Evolutionary conservation across 441 rosid species (phyloP), one percentile per base, ranked within the genome.

Genomic region (Populus hybrid): DNA sequence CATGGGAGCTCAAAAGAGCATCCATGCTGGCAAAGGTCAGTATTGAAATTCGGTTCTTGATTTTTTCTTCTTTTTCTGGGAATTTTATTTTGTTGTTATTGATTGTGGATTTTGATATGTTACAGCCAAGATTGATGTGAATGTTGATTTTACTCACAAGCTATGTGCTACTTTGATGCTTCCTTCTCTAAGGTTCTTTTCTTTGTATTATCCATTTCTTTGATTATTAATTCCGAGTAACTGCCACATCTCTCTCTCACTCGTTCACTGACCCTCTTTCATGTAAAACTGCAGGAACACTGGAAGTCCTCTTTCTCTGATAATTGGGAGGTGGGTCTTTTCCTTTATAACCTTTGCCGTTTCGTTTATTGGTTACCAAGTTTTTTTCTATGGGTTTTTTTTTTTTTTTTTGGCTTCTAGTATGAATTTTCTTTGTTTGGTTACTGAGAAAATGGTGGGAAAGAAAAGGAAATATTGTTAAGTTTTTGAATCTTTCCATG

Each of bases 111-210:
- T 23, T 35, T 36, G n/a, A 67, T 64, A 30, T 67, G 79, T 68
- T 19, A 40, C 93, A 95, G 98, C 97, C 90, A 93, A 91, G 87
- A 95, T 93, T 82, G 98, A 93, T 87, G 93, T 91, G 72, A 93
- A 92, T 83, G 97, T 92, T 65, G 97, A 92, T 88, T 87, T 95
- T 83, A 89, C 97, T 75, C 98, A 95, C 86, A 91, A 92, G 90
- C 90, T 95, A 14, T 93, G 94, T 83, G 90, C 94, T 85, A 87
- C 91, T 61, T 75, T 91, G 87, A 91, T 91, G 92, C 82, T 91
- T 30, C 96, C 97, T 79, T 85, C 97, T 82, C 79, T 85, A 86
- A 92, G 98, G 97, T 92, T 74, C 38, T 67, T 57, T 7, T 57
- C 63, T 57, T 18, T 57, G 7, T 57, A 19, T 57, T 57, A 19